A percentile compares a stretch with the other conserved stretches of the same genome.
Evolutionary conservation across 768 basidiomycete species (phyloP).

Genomic region (Pholiota molesta): DNA sequence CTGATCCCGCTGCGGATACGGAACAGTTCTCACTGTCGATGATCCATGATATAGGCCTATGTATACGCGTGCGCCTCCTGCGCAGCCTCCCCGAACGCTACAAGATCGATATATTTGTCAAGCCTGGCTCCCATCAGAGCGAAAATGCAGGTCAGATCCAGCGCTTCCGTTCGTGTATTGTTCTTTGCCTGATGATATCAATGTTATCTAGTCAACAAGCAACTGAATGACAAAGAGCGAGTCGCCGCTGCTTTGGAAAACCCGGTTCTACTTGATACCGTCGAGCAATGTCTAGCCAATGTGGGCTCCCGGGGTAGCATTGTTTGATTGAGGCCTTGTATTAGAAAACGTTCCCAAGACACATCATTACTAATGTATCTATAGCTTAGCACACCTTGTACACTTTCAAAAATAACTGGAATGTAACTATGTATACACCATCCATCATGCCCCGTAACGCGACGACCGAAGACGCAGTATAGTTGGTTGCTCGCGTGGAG

Average conservation of each 20-base stretch:
- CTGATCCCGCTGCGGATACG: not conserved
- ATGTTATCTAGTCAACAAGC: slow-evolving; percentile 86
- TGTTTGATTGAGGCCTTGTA: slow-evolving; percentile 8
- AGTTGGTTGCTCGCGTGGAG: not conserved
- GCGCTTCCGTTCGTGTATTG: not conserved
- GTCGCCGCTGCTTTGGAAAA: slow-evolving; percentile 98
- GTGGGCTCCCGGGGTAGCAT: slow-evolving; percentile 27
- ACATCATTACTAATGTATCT: slow-evolving; percentile 9
- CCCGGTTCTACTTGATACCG: slow-evolving; percentile 77
- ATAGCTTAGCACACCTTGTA: slow-evolving; percentile 5
- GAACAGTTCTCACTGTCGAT: slow-evolving; percentile 6
- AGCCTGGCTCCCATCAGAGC: slow-evolving; percentile 95
- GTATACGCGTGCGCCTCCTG: slow-evolving; percentile 89
- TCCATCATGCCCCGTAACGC: not conserved
- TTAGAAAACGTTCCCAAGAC: slow-evolving; percentile 2
- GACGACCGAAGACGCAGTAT: not conserved
- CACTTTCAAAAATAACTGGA: not conserved
- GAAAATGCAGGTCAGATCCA: slow-evolving; percentile 74
- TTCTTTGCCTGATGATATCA: slow-evolving; percentile 1
- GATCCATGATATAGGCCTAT: slow-evolving; percentile 63
- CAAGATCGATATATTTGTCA: slow-evolving; percentile 92
- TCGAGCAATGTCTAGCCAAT: slow-evolving; percentile 66
- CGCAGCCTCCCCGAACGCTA: slow-evolving; percentile 90
- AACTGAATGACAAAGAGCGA: slow-evolving; percentile 97
- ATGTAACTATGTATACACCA: not conserved